Base-by-base conservation (phyloP, 257 asterid species). In the Buddleja alternifolia region DNA sequence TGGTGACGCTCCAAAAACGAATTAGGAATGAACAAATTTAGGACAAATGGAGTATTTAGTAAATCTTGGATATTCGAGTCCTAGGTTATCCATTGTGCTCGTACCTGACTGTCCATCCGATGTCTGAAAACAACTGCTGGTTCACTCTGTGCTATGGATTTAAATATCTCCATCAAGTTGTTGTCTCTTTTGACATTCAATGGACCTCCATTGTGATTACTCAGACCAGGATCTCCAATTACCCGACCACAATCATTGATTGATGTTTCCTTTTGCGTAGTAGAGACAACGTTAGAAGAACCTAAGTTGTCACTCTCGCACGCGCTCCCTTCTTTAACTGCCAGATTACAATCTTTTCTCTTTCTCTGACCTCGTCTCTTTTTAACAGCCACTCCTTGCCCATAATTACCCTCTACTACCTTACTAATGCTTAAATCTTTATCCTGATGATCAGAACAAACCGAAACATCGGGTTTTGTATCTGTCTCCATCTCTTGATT, bases 61-160 rank as follows among this genome's bases (percentile, higher is more conserved):
- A 29, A 1, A 29, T 29, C 34, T 29, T 29, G 5, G 4, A 48
- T 3, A 48, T 16, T 24, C 5, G 16, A 44, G 50, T 19, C 68
- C 60, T 34, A 29, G 20, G 23, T 14, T 10, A 17, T 34, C 8
- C 23, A 10, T 20, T 36, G 12, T 32, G 12, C 8, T 40, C 15
- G 4, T 80, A 87, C 95, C 97, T 92, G 99, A 74, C 97, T 80
- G 75, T 93, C 99, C 86, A 93, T 89, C 44, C 95, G 89, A 77
- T 90, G 96, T 76, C 83, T 82, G 67, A 93, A 90, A 69, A 87
- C 96, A 7, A 78, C 60, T 1, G 95, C 96, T 3, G 85, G 81
- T 45, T 83, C 90, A 7, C 89, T 83, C 77, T 60, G 77, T 1
- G 90, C 85, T 57, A 90, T 73, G 11, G 86, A 80, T 63, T 76